Conservation (phyloP, 495 filamentous ascomycete genomes). For the Evansstolkia leycettana region DNA sequence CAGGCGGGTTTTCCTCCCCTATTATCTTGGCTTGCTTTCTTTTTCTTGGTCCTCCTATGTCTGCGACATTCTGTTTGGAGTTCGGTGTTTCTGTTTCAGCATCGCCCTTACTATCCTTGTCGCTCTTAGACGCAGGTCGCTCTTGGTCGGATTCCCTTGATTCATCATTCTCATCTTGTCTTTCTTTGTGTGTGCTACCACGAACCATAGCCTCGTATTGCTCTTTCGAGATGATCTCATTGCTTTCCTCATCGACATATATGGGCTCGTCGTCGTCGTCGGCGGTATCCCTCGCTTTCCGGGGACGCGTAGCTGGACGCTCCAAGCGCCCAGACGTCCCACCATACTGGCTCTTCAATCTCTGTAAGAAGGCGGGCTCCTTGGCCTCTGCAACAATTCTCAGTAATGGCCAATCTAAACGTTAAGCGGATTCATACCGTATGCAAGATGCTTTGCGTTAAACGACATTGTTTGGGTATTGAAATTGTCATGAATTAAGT, state of each 20-base stretch:
- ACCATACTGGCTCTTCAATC: constrained; percentile 29
- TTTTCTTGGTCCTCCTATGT: constrained; percentile 31
- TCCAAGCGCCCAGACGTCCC: constrained; percentile 26
- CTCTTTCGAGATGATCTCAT: constrained; percentile 35
- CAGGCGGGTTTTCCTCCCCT: constrained; percentile 19
- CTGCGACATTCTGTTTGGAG: constrained; percentile 26
- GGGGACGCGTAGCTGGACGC: constrained; percentile 28
- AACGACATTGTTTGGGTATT: constrained; percentile 23
- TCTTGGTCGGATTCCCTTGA: constrained; percentile 4
- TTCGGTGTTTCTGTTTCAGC: constrained; percentile 8
- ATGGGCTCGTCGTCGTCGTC: constrained; percentile 36
- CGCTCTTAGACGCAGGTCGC: constrained; percentile 2
- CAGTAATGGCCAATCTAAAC: background rate
- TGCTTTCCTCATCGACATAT: constrained; percentile 36
- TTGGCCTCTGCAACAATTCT: constrained; percentile 21
- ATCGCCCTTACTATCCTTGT: constrained; percentile 6
- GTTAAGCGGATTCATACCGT: constrained; percentile 20
- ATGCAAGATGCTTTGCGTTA: constrained; percentile 35
- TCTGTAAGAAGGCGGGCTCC: constrained; percentile 37
- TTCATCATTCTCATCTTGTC: constrained; percentile 6
- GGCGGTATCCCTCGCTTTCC: constrained; percentile 20
- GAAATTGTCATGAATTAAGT: too few species aligned
- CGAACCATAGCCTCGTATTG: constrained; percentile 31
- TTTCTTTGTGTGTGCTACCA: constrained; percentile 10
- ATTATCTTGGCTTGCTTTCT: constrained; percentile 33